Evolutionary conservation across 352 stramenopile species (phyloP), one percentile per base, ranked within the genome.

Genomic region (Pythium oligandrum): DNA sequence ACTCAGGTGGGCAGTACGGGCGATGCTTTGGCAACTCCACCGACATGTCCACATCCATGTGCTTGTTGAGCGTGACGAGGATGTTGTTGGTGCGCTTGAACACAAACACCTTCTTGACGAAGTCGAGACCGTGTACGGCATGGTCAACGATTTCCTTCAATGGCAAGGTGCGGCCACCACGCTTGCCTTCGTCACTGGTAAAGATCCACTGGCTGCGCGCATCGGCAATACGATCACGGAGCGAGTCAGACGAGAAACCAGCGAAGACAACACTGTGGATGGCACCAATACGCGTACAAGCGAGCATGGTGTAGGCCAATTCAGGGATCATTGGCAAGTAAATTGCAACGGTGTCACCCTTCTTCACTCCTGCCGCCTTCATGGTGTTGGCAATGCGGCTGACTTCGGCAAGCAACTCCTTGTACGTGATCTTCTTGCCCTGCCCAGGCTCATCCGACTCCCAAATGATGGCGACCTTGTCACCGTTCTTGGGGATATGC

Each of bases 291-390:
- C 97, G 89, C 6, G 94, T 90, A 61, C 97, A 99, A 0, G 97
- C 97, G 31, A 99, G 75, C 96, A 99, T 99, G 34, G 93, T 94
- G 65, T 98, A 97, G n/a, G 91, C 92, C 4, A 96, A 74, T 68
- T 99, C 96, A 6, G 96, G 96, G 48, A 99, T 97, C 97, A 99
- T 99, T 36, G 97, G 97, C 96, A 99, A 98, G 80, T 99, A 99
- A 36, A 99, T 86, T 12, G 94, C 97, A 3, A 99, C 96, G 8
- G 94, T 88, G 77, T 99, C 96, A 4, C 96, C 96, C 64, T 97
- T 85, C 51, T 71, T 70, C n/a, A 92, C 70, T 38, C 96, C 95
- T 11, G 76, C 70, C 12, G 82, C 66, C 55, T 97, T 93, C 59
- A 99, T 86, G n/a, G 91, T 93, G 68, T 99, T 98, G 3, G 97